Percentiles rank a stretch among this genome's conserved stretches.
Evolutionary conservation across 2,329 filamentous ascomycete genomes (phyloP).

Genomic region (Xylaria polymorpha): DNA sequence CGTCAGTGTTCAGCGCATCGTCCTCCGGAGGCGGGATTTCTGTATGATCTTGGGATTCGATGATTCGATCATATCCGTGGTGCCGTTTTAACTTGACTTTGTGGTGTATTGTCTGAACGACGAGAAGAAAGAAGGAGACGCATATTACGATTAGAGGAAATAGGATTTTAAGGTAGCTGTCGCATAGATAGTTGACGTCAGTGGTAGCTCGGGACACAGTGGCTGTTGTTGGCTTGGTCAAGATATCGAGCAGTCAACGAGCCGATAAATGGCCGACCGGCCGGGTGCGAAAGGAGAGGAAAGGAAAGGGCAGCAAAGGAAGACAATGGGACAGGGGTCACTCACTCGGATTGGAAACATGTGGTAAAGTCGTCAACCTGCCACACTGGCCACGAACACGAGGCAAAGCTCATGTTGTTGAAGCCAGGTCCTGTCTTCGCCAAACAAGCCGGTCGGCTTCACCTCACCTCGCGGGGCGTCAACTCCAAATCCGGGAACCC

Average conservation of each 20-base stretch:
- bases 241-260: neutral
- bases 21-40: slow-evolving; percentile 62
- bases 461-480: slow-evolving; percentile 32
- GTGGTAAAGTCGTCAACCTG: slow-evolving; percentile 70
- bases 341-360: slow-evolving; percentile 76
- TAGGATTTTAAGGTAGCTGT: slow-evolving; percentile 81
- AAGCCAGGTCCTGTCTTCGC: slow-evolving; percentile 31
- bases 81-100: slow-evolving; percentile 63
- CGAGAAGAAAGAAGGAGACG: slow-evolving; percentile 75
- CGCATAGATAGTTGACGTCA: slow-evolving; percentile 30
- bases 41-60: slow-evolving; percentile 62
- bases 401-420: slow-evolving; percentile 58
- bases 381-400: slow-evolving; percentile 70
- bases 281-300: neutral
- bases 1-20: slow-evolving; percentile 64
- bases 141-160: slow-evolving; percentile 79
- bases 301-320: neutral
- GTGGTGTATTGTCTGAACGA: slow-evolving; percentile 66
- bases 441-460: slow-evolving; percentile 24
- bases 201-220: neutral
- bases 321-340: slow-evolving; percentile 38
- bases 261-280: neutral
- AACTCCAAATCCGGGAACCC: slow-evolving; percentile 32
- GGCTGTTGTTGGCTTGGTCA: neutral
- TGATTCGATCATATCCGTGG: slow-evolving; percentile 68